Conservation (phyloP, 176 grass and related monocot species). For the Themeda triandra region DNA sequence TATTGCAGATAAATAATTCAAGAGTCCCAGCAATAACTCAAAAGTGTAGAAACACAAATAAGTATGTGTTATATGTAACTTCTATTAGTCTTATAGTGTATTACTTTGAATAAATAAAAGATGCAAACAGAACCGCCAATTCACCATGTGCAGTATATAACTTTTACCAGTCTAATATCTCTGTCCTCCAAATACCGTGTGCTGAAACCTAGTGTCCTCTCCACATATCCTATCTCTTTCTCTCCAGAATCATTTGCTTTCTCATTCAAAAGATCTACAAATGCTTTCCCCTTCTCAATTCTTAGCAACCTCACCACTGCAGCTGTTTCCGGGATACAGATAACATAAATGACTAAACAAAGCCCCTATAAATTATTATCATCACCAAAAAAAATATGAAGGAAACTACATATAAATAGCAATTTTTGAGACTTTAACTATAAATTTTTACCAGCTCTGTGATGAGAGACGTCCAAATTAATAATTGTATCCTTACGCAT, state of each 20-base stretch:
- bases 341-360: slow-evolving; percentile 12
- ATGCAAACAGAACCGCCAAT: slow-evolving; percentile 3
- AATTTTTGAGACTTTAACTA: background rate
- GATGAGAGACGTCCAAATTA: slow-evolving; percentile 52
- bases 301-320: slow-evolving; percentile 83
- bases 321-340: slow-evolving; percentile 38
- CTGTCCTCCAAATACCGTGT: slow-evolving; percentile 69
- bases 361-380: background rate
- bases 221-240: slow-evolving; percentile 87
- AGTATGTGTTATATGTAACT: background rate
- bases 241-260: slow-evolving; percentile 48
- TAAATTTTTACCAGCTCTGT: slow-evolving; percentile 37
- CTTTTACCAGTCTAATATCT: slow-evolving; percentile 82
- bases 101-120: slow-evolving; percentile 13
- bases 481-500: slow-evolving; percentile 21
- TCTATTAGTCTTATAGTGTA: slow-evolving; percentile 31
- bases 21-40: slow-evolving; percentile 3
- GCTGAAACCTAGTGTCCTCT: slow-evolving; percentile 80
- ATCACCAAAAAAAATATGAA: background rate
- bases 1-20: background rate
- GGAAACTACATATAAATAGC: background rate
- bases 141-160: slow-evolving; percentile 13
- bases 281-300: slow-evolving; percentile 80
- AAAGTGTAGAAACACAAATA: background rate
- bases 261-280: slow-evolving; percentile 85